Conservation (phyloP, 2,329 filamentous ascomycete genomes). For the Trichoderma oligosporum region DNA sequence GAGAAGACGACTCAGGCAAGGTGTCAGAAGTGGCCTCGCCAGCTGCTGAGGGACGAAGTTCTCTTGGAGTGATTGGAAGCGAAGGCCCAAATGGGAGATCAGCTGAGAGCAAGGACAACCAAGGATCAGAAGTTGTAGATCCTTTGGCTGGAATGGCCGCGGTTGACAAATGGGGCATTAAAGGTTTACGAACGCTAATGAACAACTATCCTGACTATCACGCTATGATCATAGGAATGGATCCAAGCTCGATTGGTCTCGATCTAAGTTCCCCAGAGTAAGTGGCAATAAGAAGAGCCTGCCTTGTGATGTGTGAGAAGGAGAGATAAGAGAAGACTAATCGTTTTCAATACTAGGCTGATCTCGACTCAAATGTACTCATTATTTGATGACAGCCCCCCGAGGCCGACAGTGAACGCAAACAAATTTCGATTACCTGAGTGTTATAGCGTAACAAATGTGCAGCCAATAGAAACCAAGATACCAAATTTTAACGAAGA, state of each 20-base stretch:
- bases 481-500: slow-evolving; percentile 65
- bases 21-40: slow-evolving; percentile 35
- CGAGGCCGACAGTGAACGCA: slow-evolving; percentile 49
- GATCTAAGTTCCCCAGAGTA: slow-evolving; percentile 58
- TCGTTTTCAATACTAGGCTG: slow-evolving; percentile 36
- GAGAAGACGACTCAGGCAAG: slow-evolving; percentile 40
- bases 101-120: slow-evolving; percentile 42
- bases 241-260: slow-evolving; percentile 54
- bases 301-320: not conserved
- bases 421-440: slow-evolving; percentile 58
- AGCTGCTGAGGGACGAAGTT: slow-evolving; percentile 37
- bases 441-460: slow-evolving; percentile 64
- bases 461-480: slow-evolving; percentile 62
- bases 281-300: slow-evolving; percentile 26
- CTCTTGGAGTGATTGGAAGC: slow-evolving; percentile 47
- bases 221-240: slow-evolving; percentile 57
- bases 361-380: slow-evolving; percentile 60
- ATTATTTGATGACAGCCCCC: slow-evolving; percentile 56
- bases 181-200: slow-evolving; percentile 60
- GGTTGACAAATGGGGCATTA: slow-evolving; percentile 61
- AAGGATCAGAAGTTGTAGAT: slow-evolving; percentile 47
- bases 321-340: not conserved
- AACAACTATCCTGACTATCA: slow-evolving; percentile 62
- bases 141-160: slow-evolving; percentile 59
- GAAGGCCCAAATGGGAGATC: slow-evolving; percentile 39